Evolutionary conservation across 2,329 filamentous ascomycete species (phyloP).

Genomic region (Geosmithia morbida): DNA sequence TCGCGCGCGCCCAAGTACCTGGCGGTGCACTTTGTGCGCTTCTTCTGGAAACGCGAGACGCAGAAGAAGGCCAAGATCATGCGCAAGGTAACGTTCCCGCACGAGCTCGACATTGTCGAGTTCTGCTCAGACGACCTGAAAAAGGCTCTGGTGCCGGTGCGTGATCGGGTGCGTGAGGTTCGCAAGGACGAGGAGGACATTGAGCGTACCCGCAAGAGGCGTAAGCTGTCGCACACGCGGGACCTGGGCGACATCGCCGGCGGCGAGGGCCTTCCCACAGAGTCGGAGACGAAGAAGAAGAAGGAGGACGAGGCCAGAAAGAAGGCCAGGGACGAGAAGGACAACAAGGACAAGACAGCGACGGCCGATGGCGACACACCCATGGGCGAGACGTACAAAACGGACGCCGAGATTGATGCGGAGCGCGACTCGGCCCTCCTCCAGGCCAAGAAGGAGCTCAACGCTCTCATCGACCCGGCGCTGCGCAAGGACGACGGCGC

Average conservation of each 20-base stretch:
- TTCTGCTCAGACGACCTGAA: slow-evolving; percentile 88
- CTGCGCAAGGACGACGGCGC: slow-evolving; percentile 65
- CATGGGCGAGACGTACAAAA: slow-evolving; percentile 79
- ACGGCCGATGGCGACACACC: slow-evolving; percentile 49
- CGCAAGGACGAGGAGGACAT: slow-evolving; percentile 91
- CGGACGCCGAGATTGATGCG: slow-evolving; percentile 81
- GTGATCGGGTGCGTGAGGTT: slow-evolving; percentile 90
- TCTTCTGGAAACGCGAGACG: slow-evolving; percentile 92
- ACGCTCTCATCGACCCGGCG: slow-evolving; percentile 60
- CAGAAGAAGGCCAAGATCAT: slow-evolving; percentile 99
- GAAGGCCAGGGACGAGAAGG: slow-evolving; percentile 29
- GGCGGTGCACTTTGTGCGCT: slow-evolving; percentile 92
- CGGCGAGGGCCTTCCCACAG: slow-evolving; percentile 31
- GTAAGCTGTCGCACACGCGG: slow-evolving; percentile 50
- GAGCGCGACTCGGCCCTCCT: slow-evolving; percentile 66
- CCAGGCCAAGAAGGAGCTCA: slow-evolving; percentile 76
- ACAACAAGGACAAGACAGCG: slow-evolving; percentile 16
- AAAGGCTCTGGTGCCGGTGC: slow-evolving; percentile 73
- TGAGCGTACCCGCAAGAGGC: slow-evolving; percentile 80
- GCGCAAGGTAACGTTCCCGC: slow-evolving; percentile 93
- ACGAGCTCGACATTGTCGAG: slow-evolving; percentile 83
- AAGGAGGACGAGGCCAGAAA: slow-evolving; percentile 28
- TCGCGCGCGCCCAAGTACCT: slow-evolving; percentile 86
- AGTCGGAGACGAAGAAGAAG: slow-evolving; percentile 35
- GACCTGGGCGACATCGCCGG: slow-evolving; percentile 29